These are phyloP conservation scores for Fusarium sp. DNA, from an alignment of 2,329 filamentous ascomycete species.

Conservation along the genomic window DNA sequence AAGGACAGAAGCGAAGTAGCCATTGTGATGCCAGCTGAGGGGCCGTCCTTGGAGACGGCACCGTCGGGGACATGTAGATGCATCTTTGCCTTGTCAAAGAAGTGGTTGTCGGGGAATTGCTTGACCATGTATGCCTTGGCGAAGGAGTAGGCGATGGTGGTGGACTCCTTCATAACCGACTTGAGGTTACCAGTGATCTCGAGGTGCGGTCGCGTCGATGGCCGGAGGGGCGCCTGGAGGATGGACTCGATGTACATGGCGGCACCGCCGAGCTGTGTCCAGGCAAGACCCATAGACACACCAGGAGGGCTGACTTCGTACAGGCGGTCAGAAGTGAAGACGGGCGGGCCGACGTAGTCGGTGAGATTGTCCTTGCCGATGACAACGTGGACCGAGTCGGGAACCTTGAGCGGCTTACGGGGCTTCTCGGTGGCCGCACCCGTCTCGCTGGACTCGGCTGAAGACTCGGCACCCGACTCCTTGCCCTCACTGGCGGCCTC, in stretches of 20 bases:
- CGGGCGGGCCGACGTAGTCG: constrained; percentile 95
- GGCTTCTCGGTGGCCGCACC: constrained; percentile 73
- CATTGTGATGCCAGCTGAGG: constrained; percentile 97
- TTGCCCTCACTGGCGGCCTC: constrained; percentile 65
- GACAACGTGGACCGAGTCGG: constrained; percentile 86
- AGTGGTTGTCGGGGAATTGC: constrained; percentile 90
- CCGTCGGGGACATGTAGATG: constrained; percentile 98
- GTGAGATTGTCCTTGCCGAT: constrained; percentile 93
- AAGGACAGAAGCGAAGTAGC: constrained; percentile 92
- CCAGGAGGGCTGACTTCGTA: constrained; percentile 95
- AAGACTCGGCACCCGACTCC: constrained; percentile 43
- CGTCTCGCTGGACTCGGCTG: constrained; percentile 54
- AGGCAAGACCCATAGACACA: constrained; percentile 97
- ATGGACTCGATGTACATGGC: constrained; percentile 99
- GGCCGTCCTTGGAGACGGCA: constrained; percentile 94
- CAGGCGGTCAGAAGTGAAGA: constrained; percentile 95
- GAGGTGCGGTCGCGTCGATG: constrained; percentile 82
- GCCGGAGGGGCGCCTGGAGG: constrained; percentile 84
- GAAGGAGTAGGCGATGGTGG: constrained; percentile 95
- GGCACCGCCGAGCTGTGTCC: constrained; percentile 97
- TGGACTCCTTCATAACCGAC: constrained; percentile 98
- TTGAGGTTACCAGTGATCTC: constrained; percentile 97
- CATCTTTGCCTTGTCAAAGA: constrained; percentile 95
- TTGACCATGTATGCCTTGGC: constrained; percentile 90
- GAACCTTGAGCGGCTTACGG: constrained; percentile 84